Evolutionary conservation across 1,284 basidiomycete genomes (phyloP).

Genomic region (Cutaneotrichosporon sp.): DNA sequence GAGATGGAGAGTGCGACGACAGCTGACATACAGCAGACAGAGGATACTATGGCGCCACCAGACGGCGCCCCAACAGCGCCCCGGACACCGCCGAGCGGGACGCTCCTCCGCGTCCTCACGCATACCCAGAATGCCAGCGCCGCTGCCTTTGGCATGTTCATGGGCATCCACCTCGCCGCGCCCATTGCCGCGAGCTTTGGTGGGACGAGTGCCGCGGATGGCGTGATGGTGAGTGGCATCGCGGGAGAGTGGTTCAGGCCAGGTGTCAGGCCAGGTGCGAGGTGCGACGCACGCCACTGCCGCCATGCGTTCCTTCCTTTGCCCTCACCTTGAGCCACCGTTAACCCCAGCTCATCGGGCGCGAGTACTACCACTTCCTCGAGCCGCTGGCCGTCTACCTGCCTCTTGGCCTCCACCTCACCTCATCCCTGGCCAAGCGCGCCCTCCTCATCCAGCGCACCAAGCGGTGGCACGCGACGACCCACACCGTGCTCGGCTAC

Average conservation of each 20-base stretch:
- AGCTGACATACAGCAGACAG: not conserved
- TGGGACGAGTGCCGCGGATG: slow-evolving; percentile 38
- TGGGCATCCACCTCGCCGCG: slow-evolving; percentile 44
- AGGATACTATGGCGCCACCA: not conserved
- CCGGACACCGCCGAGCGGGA: slow-evolving; percentile 8
- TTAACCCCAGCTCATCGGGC: slow-evolving; percentile 36
- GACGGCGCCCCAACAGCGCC: not conserved
- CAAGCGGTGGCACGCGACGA: slow-evolving; percentile 14
- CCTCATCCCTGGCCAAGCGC: slow-evolving; percentile 32
- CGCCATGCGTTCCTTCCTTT: too few relatives aligned
- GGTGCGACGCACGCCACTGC: too few relatives aligned
- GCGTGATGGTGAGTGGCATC: slow-evolving; percentile 45
- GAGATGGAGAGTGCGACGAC: not conserved
- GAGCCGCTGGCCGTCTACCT: slow-evolving; percentile 43
- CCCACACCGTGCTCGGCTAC: slow-evolving; percentile 35
- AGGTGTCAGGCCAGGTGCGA: too few relatives aligned
- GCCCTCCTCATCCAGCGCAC: slow-evolving; percentile 25
- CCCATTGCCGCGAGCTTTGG: slow-evolving; percentile 43
- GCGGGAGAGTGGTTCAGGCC: too few relatives aligned
- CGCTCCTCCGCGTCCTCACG: slow-evolving; percentile 41
- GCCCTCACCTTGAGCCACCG: too few relatives aligned
- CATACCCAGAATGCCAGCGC: slow-evolving; percentile 49
- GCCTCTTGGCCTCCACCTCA: slow-evolving; percentile 40
- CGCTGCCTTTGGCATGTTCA: slow-evolving; percentile 44
- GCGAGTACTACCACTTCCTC: slow-evolving; percentile 46